Evolutionary conservation across 768 basidiomycete genomes (phyloP), one percentile per base, ranked within the genome.

Genomic region (Solioccasus polychromus): DNA sequence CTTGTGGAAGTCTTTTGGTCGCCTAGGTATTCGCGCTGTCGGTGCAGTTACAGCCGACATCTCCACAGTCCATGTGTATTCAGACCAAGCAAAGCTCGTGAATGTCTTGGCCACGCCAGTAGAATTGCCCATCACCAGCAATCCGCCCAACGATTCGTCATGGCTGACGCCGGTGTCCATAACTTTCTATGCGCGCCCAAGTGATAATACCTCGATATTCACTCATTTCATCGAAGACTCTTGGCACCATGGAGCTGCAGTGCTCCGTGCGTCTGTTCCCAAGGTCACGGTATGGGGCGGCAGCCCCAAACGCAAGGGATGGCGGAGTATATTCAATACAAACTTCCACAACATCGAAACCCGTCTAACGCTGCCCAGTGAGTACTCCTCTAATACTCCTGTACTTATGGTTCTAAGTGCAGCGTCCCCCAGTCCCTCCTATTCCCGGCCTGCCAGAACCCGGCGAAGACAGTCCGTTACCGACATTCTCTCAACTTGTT

Each of bases 391-490:
- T 35, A n/a, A n/a, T n/a, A n/a, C 0, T 11, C 20, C 18, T 4
- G 25, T 39, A 42, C 14, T 32, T 43, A 45, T 19, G 28, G 10
- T 22, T 29, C 40, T 59, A 25, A 30, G 36, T 34, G 42, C n/a
- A 40, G 35, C 32, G 14, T 34, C 49, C 46, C 54, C 9, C 51
- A 88, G 86, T 88, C 22, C 84, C 83, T 8, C 59, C 68, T 8
- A 54, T 89, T 8, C 83, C 85, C 34, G 84, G 83, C 4, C 65
- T 89, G 14, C 88, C 88, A 15, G 62, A 64, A 17, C 82, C 83
- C 3, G 82, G 81, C 14, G 54, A 64, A 9, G 65, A 72, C 40
- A 53, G 51, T 1, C 77, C 79, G 8, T 69, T 82, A 3, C 87
- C 85, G 10, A 62, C 74, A 6, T 56, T 85, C 32, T 71, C 79